A percentile compares a stretch with the other conserved stretches of the same genome.
These are phyloP conservation scores for Crithidia acanthocephali DNA, from an alignment of 208 protist genomes.

Conservation along the genomic window DNA sequence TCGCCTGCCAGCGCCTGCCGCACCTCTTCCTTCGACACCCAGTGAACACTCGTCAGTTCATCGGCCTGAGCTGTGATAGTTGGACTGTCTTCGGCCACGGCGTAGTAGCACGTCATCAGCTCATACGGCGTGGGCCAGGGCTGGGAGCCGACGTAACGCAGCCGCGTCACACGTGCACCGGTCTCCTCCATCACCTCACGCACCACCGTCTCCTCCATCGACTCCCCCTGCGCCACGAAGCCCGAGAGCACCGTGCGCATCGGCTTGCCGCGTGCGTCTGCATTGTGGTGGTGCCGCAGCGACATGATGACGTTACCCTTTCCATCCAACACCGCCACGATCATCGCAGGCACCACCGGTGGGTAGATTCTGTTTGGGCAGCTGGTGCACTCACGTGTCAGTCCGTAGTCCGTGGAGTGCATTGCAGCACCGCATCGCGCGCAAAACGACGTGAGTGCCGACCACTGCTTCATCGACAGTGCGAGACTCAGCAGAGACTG, in stretches of 20 bases:
- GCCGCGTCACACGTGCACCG: constrained; percentile 33
- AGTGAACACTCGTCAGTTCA: constrained; percentile 47
- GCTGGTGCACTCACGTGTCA: constrained; percentile 30
- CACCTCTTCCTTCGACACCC: constrained; percentile 55
- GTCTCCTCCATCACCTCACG: constrained; percentile 68
- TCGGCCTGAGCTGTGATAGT: constrained; percentile 28
- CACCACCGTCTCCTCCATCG: constrained; percentile 55
- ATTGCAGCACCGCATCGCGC: constrained; percentile 38
- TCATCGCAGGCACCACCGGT: constrained; percentile 46
- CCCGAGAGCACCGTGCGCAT: constrained; percentile 43
- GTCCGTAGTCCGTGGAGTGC: constrained; percentile 20
- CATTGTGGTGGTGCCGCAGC: constrained; percentile 4
- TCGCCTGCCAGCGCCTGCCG: constrained; percentile 33
- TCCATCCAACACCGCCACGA: constrained; percentile 59
- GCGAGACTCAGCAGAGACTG: constrained; percentile 37
- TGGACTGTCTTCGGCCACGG: constrained; percentile 38
- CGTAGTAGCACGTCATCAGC: constrained; percentile 69
- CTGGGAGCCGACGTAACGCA: constrained; percentile 66
- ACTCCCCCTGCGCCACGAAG: constrained; percentile 56
- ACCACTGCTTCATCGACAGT: constrained; percentile 48
- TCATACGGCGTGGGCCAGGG: constrained; percentile 50
- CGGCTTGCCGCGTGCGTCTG: background rate
- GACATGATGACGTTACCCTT: constrained; percentile 52
- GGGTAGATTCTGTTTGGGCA: too few relatives aligned
- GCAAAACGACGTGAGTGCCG: constrained; percentile 36